These are phyloP conservation scores for Chaetomium cochliodes DNA, from an alignment of 495 filamentous ascomycete genomes.

Conservation along the genomic window DNA sequence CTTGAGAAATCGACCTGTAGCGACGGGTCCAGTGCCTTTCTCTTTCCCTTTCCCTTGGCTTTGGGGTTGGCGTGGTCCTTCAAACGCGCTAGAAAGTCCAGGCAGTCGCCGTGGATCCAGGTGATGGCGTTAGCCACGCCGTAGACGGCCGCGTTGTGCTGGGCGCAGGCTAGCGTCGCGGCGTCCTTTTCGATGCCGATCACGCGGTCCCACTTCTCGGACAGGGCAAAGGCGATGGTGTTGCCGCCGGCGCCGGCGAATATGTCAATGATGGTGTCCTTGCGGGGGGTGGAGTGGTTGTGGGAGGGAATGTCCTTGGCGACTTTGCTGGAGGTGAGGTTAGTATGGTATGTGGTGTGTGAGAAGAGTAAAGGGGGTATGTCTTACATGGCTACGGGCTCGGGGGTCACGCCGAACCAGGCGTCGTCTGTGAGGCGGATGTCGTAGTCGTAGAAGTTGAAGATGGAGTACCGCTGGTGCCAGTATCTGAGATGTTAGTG, in stretches of 20 bases:
- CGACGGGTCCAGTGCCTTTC: slow-evolving; percentile 36
- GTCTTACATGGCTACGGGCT: slow-evolving; percentile 76
- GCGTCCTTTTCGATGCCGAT: slow-evolving; percentile 86
- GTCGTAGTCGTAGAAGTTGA: slow-evolving; percentile 76
- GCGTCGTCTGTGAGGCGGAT: slow-evolving; percentile 87
- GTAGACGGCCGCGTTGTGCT: slow-evolving; percentile 88
- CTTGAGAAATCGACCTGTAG: slow-evolving; percentile 31
- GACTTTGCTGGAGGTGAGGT: slow-evolving; percentile 59
- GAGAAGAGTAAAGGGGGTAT: slow-evolving; percentile 6
- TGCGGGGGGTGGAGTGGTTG: slow-evolving; percentile 36
- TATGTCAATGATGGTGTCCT: slow-evolving; percentile 69
- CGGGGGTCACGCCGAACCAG: slow-evolving; percentile 96
- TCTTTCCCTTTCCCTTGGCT: neutral
- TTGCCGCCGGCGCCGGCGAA: slow-evolving; percentile 94
- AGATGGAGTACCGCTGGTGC: slow-evolving; percentile 80
- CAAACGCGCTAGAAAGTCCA: slow-evolving; percentile 49
- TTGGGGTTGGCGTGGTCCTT: slow-evolving; percentile 2
- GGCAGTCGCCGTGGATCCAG: slow-evolving; percentile 82
- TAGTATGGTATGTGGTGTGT: slow-evolving; percentile 15
- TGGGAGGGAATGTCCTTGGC: slow-evolving; percentile 65
- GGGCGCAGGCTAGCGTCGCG: slow-evolving; percentile 75
- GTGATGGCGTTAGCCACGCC: slow-evolving; percentile 72
- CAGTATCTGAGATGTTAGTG: slow-evolving; percentile 64
- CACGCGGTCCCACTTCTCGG: slow-evolving; percentile 70
- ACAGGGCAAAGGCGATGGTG: slow-evolving; percentile 85